phyloP scores from a whole-genome alignment of 495 filamentous ascomycete species.

The Aspergillus conjunctus region DNA sequence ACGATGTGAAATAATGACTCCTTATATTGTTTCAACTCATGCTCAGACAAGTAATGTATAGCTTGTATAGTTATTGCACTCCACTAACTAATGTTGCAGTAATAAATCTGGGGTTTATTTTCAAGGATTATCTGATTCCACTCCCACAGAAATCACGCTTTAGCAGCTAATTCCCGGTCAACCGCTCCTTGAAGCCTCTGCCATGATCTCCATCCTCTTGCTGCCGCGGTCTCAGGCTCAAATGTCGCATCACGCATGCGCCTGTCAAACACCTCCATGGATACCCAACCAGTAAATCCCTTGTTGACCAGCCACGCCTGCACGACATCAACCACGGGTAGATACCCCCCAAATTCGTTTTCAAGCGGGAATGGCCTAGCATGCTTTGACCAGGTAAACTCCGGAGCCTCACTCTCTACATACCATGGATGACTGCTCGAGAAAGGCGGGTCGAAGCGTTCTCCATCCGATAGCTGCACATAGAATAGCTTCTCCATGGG shows the following conservation, averaged over 20 bases:
- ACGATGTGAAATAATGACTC: too few relatives aligned
- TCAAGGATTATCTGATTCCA: too few relatives aligned
- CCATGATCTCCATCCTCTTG: constrained; percentile 31
- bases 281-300: constrained; percentile 70
- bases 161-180: background rate
- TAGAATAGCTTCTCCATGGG: constrained; percentile 70
- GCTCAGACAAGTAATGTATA: too few relatives aligned
- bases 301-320: constrained; percentile 61
- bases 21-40: too few relatives aligned
- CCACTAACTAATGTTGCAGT: too few relatives aligned
- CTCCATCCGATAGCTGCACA: constrained; percentile 73
- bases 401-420: constrained; percentile 58
- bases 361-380: constrained; percentile 71
- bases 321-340: constrained; percentile 50
- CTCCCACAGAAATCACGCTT: background rate
- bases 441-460: constrained; percentile 61
- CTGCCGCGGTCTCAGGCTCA: constrained; percentile 24
- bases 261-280: constrained; percentile 72
- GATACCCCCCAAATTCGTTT: constrained; percentile 61
- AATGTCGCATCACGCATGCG: constrained; percentile 55
- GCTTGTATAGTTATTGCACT: too few relatives aligned
- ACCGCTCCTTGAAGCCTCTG: constrained; percentile 24
- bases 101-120: too few relatives aligned
- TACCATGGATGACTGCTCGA: constrained; percentile 63
- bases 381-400: constrained; percentile 79